A percentile compares a stretch with the other conserved stretches of the same genome.
Conservation (phyloP, 169 alveolate species). For the Eimeria maxima region DNA sequence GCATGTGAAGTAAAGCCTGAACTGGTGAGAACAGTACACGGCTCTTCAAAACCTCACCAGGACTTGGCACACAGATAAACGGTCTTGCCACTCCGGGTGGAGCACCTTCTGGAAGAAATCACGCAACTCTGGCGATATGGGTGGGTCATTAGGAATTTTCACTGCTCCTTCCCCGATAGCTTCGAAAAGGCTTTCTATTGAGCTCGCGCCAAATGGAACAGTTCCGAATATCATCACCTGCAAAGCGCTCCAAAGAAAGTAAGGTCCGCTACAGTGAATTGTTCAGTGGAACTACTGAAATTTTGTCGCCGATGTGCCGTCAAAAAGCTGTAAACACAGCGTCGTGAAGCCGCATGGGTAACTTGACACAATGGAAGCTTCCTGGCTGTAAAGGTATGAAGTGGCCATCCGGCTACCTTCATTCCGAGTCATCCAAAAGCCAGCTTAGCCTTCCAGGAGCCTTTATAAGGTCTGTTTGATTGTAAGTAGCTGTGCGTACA, state of each 20-base stretch:
- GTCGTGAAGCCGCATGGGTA: neutral
- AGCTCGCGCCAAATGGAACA: slow-evolving; percentile 87
- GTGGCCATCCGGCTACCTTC: neutral
- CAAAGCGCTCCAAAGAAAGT: neutral
- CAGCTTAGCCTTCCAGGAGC: neutral
- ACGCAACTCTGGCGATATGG: slow-evolving; percentile 62
- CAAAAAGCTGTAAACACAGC: neutral
- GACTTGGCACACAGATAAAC: slow-evolving; percentile 63
- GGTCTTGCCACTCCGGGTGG: slow-evolving; percentile 50
- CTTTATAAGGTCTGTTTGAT: neutral
- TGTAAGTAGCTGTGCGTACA: slow-evolving; percentile 24
- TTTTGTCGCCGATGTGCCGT: neutral
- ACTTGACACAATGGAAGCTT: neutral
- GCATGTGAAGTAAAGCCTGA: neutral
- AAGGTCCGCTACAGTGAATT: neutral
- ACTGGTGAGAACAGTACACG: neutral
- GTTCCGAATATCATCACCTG: slow-evolving; percentile 86
- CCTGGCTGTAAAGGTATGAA: neutral
- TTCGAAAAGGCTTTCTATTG: slow-evolving; percentile 84
- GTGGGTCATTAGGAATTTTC: slow-evolving; percentile 80
- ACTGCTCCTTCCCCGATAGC: slow-evolving; percentile 80
- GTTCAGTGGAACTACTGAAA: neutral
- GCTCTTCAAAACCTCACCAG: slow-evolving; percentile 41
- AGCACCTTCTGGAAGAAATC: slow-evolving; percentile 66
- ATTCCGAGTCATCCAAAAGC: neutral